phyloP scores from a whole-genome alignment of 129 eudicot genomes.

The Daucus carota region DH1_v3.0 NC_030387.2:39530501-39531000 shows the following conservation, averaged over 20 bases:
- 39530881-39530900: background rate
- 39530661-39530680: too few species aligned
- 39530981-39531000: background rate
- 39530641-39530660: background rate
- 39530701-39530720: background rate
- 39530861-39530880: background rate
- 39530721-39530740: background rate
- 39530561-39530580: slow-evolving; percentile 14
- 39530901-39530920: background rate
- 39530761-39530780: background rate
- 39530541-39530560: slow-evolving; percentile 94
- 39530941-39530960: too few species aligned
- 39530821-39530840: background rate
- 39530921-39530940: too few species aligned
- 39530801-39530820: background rate
- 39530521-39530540: slow-evolving; percentile 83
- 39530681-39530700: background rate
- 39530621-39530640: background rate
- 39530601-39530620: background rate
- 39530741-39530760: too few species aligned
- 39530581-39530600: background rate
- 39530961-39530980: too few species aligned
- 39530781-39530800: background rate
- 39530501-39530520: slow-evolving; percentile 86
- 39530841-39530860: background rate